Conservation (phyloP, 768 basidiomycete species). For the Hericium rajendrae region DNA sequence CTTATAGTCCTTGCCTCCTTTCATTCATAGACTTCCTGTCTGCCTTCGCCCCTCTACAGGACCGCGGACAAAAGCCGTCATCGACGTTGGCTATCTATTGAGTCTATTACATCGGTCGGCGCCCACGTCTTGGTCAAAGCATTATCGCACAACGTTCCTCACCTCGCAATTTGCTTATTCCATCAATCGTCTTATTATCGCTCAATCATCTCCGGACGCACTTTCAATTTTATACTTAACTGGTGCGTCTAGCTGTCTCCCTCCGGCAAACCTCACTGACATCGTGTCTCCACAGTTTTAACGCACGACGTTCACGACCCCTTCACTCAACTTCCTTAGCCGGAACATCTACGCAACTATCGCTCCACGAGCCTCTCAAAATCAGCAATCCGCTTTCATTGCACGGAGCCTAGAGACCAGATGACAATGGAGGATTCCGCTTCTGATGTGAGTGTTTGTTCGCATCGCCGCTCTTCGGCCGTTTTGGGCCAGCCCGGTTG, state of each 20-base stretch:
- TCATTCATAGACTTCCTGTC: background rate
- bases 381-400: constrained; percentile 28
- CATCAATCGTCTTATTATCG: constrained; percentile 35
- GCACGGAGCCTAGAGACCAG: constrained; percentile 39
- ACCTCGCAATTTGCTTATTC: constrained; percentile 39
- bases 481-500: background rate
- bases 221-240: constrained; percentile 42
- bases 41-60: background rate
- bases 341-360: constrained; percentile 24
- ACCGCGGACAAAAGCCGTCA: constrained; percentile 1
- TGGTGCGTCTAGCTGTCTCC: constrained; percentile 25
- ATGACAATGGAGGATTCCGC: constrained; percentile 9
- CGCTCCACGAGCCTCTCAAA: constrained; percentile 23
- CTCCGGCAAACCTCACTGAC: constrained; percentile 16
- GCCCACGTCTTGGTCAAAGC: constrained; percentile 22
- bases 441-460: constrained; percentile 10
- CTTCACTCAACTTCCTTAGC: constrained; percentile 30
- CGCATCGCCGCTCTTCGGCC: constrained; percentile 1
- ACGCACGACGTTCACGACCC: constrained; percentile 60
- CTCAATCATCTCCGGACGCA: constrained; percentile 35
- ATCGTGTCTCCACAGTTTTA: constrained; percentile 28
- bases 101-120: constrained; percentile 15
- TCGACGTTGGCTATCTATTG: constrained; percentile 12
- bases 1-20: constrained; percentile 5
- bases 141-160: constrained; percentile 29